Evolutionary conservation across 2,329 filamentous ascomycete species (phyloP), one percentile per base, ranked within the genome.

Genomic region (Blastomyces gilchristii): DNA sequence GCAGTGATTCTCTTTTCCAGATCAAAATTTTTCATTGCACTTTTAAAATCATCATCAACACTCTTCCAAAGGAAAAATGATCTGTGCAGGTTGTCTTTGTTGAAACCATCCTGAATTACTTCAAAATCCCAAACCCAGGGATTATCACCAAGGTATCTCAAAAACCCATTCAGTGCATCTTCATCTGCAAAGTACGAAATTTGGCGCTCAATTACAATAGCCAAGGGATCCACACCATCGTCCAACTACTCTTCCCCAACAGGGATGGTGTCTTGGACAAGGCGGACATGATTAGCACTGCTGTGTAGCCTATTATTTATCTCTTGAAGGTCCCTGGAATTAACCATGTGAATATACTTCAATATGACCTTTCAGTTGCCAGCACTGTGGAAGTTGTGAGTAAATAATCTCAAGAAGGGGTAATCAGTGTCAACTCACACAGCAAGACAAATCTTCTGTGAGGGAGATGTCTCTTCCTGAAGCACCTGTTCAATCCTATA

Each of bases 121-220:
- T 72, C 69, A 53, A 80, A 73, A 43, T 76, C 70, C 43, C 74
- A 63, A 39, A 69, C 69, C 73, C 74, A 80, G 22, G 74, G 76
- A 65, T 74, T 77, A 28, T 75, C 54, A 8, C 75, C 76, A 56
- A 81, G 73, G 67, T 78, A 74, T 58, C 74, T 70, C 47, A 81
- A 66, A 62, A 81, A 72, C 25, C 71, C 74, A 45, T 74, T 70
- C 49, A 80, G 71, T 49, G 75, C 73, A 4, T 78, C 69, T 69
- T 71, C 70, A 65, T 81, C 75, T 52, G 74, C 75, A 68, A 81
- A 81, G 66, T 78, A 79, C 2, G 78, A 82, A 16, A 81, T 73
- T 65, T 81, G 79, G 28, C 76, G 75, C 65, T 78, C 74, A 49
- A 81, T 68, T 45, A 81, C 75, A 65, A 76, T 70, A 53, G 72